phyloP scores from a whole-genome alignment of 306 rosid genomes.

The Bauhinia variegata region DNA sequence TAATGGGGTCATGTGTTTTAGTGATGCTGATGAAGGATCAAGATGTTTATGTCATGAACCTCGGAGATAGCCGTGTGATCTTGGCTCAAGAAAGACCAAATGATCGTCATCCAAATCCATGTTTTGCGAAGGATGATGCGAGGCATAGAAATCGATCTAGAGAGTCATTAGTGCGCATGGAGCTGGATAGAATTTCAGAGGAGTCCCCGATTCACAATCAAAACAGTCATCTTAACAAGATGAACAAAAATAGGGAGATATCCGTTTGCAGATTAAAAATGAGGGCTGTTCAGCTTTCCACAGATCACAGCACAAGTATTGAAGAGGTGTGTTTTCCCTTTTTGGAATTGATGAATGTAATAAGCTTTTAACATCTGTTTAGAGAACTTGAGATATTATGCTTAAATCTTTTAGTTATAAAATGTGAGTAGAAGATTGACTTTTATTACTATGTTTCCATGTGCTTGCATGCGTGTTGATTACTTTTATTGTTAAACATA shows the following conservation, averaged over 20 bases:
- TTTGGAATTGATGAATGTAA: slow-evolving; percentile 9
- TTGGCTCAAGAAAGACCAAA: slow-evolving; percentile 68
- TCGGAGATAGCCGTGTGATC: slow-evolving; percentile 69
- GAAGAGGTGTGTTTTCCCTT: slow-evolving; percentile 53
- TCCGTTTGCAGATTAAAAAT: slow-evolving; percentile 60
- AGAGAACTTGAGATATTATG: neutral
- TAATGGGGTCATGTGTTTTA: slow-evolving; percentile 75
- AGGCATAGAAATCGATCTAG: slow-evolving; percentile 64
- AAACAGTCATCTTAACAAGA: slow-evolving; percentile 50
- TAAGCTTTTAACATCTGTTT: neutral
- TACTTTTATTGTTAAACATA: neutral
- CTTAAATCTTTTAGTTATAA: neutral
- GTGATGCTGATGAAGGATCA: slow-evolving; percentile 79
- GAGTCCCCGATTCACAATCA: slow-evolving; percentile 68
- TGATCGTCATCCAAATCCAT: slow-evolving; percentile 60
- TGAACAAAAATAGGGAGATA: slow-evolving; percentile 63
- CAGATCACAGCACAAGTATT: slow-evolving; percentile 63
- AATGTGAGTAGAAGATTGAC: slow-evolving; percentile 14
- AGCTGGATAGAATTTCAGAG: slow-evolving; percentile 72
- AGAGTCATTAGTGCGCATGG: slow-evolving; percentile 66
- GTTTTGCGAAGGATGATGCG: slow-evolving; percentile 53
- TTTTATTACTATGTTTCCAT: slow-evolving; percentile 16
- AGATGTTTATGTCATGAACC: slow-evolving; percentile 77
- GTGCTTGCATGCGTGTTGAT: slow-evolving; percentile 1
- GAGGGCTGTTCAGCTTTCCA: slow-evolving; percentile 76